A percentile compares a stretch with the other conserved stretches of the same genome.
Conservation (phyloP, 2,329 filamentous ascomycete genomes). For the Aspergillus proliferans region DNA sequence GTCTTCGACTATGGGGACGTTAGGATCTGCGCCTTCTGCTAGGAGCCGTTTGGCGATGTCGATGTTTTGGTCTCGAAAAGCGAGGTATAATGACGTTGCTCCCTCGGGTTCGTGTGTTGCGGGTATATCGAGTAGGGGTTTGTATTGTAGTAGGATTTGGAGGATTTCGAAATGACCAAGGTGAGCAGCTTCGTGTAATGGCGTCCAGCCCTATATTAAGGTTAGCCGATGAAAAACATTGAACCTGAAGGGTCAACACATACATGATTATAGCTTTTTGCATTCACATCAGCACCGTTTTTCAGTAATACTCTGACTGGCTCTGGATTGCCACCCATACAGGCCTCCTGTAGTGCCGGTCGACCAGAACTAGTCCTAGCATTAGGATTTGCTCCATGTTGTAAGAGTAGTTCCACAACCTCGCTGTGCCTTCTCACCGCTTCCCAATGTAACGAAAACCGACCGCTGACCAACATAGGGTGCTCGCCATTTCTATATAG, state of each 20-base stretch:
- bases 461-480: background rate
- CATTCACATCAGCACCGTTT: background rate
- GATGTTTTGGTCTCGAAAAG: background rate
- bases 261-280: background rate
- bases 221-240: no score
- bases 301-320: background rate
- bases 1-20: slow-evolving; percentile 4
- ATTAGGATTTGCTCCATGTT: slow-evolving; percentile 6
- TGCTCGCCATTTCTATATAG: background rate
- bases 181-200: background rate
- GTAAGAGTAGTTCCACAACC: slow-evolving; percentile 4
- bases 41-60: background rate
- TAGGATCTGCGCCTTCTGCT: slow-evolving; percentile 1
- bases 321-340: background rate
- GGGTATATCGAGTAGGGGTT: background rate
- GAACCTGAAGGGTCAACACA: no score
- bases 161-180: background rate
- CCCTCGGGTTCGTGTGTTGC: background rate
- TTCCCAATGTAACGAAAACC: slow-evolving; percentile 1
- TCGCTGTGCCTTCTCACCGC: background rate
- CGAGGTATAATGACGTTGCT: background rate
- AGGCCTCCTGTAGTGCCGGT: slow-evolving; percentile 1
- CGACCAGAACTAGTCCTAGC: slow-evolving; percentile 2
- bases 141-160: background rate
- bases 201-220: background rate